phyloP scores from a whole-genome alignment of 2,329 filamentous ascomycete genomes.

The Emydomyces testavorans region DNA sequence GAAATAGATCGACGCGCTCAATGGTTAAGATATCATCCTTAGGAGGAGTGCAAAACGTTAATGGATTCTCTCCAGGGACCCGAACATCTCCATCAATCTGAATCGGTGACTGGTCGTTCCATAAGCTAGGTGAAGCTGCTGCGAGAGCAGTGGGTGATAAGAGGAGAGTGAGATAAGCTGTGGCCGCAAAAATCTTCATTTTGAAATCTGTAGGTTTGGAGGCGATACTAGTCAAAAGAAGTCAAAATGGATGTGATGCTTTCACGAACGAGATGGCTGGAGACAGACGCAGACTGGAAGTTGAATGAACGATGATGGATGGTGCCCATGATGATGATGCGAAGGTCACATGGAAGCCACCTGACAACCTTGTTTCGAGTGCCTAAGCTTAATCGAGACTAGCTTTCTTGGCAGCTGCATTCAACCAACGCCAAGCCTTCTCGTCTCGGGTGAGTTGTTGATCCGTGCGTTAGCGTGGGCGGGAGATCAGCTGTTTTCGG shows the following conservation, averaged over 20 bases:
- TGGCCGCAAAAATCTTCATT: conserved; percentile 29
- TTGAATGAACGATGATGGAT: not conserved
- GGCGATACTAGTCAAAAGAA: too few species aligned
- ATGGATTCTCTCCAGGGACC: conserved; percentile 75
- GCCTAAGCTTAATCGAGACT: not conserved
- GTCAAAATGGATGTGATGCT: too few species aligned
- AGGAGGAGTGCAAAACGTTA: conserved; percentile 65
- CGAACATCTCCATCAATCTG: conserved; percentile 45
- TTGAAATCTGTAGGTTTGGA: too few species aligned
- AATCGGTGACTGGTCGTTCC: conserved; percentile 40
- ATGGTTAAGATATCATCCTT: conserved; percentile 61
- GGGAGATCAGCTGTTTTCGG: too few species aligned
- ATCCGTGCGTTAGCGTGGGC: too few species aligned
- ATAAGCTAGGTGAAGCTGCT: conserved; percentile 33
- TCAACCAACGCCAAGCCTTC: not conserved
- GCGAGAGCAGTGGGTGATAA: conserved; percentile 35
- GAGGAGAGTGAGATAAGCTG: conserved; percentile 34
- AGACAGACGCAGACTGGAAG: too few species aligned
- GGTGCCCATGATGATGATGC: not conserved
- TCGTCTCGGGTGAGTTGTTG: too few species aligned
- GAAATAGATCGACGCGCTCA: conserved; percentile 63
- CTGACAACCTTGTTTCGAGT: not conserved
- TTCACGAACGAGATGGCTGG: too few species aligned
- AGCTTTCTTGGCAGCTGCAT: not conserved
- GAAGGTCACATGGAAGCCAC: not conserved